Percentiles rank a stretch among this genome's conserved stretches.
Conservation (phyloP, 2,329 filamentous ascomycete genomes). For the Colletotrichum theobromicola region DNA sequence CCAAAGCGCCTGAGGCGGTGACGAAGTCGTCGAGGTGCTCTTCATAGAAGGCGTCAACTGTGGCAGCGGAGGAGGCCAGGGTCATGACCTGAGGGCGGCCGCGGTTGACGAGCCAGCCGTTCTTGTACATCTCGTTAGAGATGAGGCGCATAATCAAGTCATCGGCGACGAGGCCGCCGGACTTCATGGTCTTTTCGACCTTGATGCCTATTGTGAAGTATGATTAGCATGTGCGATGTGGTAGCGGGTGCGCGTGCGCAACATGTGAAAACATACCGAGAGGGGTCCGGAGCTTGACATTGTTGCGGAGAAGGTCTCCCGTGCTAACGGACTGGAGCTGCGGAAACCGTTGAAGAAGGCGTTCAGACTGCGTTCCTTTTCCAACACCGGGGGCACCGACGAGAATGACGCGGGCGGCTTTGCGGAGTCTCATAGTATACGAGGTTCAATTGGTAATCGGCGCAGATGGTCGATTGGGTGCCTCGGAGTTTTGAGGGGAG, state of each 20-base stretch:
- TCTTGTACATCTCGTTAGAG: conserved; percentile 82
- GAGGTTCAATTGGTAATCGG: neutral
- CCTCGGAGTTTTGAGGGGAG: neutral
- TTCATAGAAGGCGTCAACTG: conserved; percentile 38
- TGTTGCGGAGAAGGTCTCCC: conserved; percentile 87
- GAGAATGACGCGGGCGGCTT: conserved; percentile 90
- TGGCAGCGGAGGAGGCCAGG: conserved; percentile 47
- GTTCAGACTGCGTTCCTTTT: conserved; percentile 94
- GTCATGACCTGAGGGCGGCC: conserved; percentile 55
- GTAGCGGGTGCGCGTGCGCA: neutral
- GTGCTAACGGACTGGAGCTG: conserved; percentile 92
- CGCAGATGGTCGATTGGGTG: conserved; percentile 1
- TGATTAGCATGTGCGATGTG: neutral
- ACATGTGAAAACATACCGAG: conserved; percentile 65
- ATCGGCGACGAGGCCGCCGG: conserved; percentile 90
- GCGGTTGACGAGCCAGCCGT: conserved; percentile 75
- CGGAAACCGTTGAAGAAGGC: conserved; percentile 84
- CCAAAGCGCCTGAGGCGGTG: conserved; percentile 43
- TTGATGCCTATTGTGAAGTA: conserved; percentile 70
- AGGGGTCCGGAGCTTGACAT: conserved; percentile 87
- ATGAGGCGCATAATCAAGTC: conserved; percentile 92
- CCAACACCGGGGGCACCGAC: conserved; percentile 96
- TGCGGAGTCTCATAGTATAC: conserved; percentile 67
- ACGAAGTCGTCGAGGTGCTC: conserved; percentile 41
- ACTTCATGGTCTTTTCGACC: conserved; percentile 87